Evolutionary conservation across 1,139 yeast species (phyloP), one percentile per base, ranked within the genome.

Genomic region (Pichia sp.): DNA sequence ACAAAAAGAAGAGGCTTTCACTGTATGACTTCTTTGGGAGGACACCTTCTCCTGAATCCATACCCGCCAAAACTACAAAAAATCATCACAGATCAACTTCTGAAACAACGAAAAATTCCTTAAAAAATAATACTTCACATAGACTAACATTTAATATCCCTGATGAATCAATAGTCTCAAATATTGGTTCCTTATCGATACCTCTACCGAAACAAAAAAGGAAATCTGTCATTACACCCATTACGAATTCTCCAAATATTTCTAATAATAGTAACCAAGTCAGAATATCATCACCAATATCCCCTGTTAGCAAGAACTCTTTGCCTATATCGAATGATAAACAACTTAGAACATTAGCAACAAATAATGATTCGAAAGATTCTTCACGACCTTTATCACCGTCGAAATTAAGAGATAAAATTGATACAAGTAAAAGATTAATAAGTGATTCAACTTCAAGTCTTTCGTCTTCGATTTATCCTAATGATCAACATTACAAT

Each of bases 1-100:
- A 48, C 16, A 48, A 39, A 25, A 45, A 40, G 33, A 48, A 48
- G 37, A 45, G 51, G 20, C 40, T 48, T 2, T 48, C 51, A 1
- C 24, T 48, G 9, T 38, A 38, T 31, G 45, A 45, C 26, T 40
- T 48, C 20, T 48, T 48, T 37, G 48, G 48, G 10, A 48, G 42
- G 22, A 37, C 48, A 1, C 33, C 46, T n/a, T 41, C 47, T 3
- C 22, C 23, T 20, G 33, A 29, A 24, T 24, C 28, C 16, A 11
- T 25, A n/a, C 30, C 41, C 11, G 2, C 44, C 7, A 31, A 30
- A 22, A 29, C 20, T 27, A 31, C 33, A 6, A 39, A 36, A 12
- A 27, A 30, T 7, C 49, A 41, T 31, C 30, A 34, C 35, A 35
- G 41, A 20, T 40, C 46, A 11, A 12, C 42, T 4, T 40, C 43